Percentiles rank a stretch among this genome's conserved stretches.
Conservation (phyloP, 2,329 filamentous ascomycete species). For the Chaetomiaceae sp. region DNA sequence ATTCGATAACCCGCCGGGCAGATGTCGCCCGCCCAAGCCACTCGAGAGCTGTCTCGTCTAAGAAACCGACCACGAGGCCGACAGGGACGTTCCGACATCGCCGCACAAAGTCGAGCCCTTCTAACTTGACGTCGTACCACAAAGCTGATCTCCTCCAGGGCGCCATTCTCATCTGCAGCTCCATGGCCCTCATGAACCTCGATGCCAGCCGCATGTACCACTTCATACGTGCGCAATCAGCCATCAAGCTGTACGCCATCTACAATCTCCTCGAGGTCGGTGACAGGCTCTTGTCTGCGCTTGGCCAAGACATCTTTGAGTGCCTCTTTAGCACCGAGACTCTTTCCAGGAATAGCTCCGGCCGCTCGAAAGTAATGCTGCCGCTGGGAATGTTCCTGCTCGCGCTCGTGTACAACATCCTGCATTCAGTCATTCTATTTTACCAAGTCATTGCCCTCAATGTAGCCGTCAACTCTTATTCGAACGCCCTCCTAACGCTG, state of each 20-base stretch:
- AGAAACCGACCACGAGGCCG: constrained; percentile 28
- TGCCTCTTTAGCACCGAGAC: constrained; percentile 93
- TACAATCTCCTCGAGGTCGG: constrained; percentile 95
- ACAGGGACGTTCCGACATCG: constrained; percentile 54
- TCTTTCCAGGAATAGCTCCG: constrained; percentile 78
- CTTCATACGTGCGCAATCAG: constrained; percentile 90
- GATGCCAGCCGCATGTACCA: constrained; percentile 98
- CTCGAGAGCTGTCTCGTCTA: background rate
- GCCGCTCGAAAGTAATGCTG: constrained; percentile 83
- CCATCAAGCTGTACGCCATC: constrained; percentile 97
- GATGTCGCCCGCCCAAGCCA: constrained; percentile 10
- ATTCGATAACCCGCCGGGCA: constrained; percentile 7
- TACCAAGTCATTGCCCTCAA: constrained; percentile 98
- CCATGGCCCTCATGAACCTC: constrained; percentile 77
- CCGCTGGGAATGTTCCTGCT: constrained; percentile 90
- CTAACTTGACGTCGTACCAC: constrained; percentile 77
- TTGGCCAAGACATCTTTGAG: constrained; percentile 94
- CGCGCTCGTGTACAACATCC: constrained; percentile 79
- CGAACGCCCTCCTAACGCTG: constrained; percentile 87
- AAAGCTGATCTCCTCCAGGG: constrained; percentile 95
- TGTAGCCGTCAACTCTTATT: constrained; percentile 97
- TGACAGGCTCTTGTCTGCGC: constrained; percentile 81
- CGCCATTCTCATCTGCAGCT: constrained; percentile 80
- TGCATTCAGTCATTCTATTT: constrained; percentile 83
- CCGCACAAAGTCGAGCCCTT: constrained; percentile 79